Conservation (phyloP, 176 grass and related monocot genomes). For the Cenchrus americanus region DNA sequence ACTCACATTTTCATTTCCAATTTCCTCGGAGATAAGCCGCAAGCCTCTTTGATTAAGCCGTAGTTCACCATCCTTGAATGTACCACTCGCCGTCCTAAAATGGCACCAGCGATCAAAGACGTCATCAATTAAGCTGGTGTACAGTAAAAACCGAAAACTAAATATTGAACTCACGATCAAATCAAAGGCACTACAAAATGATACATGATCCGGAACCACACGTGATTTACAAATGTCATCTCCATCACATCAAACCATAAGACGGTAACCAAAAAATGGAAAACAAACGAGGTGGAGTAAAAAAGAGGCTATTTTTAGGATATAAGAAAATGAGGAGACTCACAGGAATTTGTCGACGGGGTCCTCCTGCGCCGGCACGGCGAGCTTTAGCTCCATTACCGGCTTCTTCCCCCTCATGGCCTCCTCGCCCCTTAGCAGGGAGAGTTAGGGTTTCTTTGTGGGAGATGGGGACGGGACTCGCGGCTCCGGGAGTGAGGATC, state of each 20-base stretch:
- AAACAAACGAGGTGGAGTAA: background rate
- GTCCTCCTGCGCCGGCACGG: constrained; percentile 73
- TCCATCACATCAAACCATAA: background rate
- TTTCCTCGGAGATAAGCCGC: constrained; percentile 70
- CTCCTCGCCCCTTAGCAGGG: background rate
- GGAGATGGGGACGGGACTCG: background rate
- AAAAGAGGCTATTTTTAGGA: background rate
- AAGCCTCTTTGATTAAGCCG: constrained; percentile 80
- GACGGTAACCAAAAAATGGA: background rate
- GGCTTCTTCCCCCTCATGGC: constrained; percentile 82
- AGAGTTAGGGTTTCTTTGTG: constrained; percentile 43
- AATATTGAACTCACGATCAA: background rate
- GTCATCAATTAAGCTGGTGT: constrained; percentile 14
- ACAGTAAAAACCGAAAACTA: background rate
- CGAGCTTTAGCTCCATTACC: constrained; percentile 69
- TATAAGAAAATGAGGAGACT: constrained; percentile 3
- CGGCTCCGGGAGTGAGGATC: background rate
- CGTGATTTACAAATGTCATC: background rate
- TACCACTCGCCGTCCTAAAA: constrained; percentile 92
- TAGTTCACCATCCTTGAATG: constrained; percentile 90
- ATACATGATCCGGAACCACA: background rate
- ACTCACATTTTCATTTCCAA: constrained; percentile 50
- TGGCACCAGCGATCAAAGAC: background rate
- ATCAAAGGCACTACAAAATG: background rate
- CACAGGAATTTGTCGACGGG: constrained; percentile 83